Percentiles rank a stretch among this genome's conserved stretches.
Evolutionary conservation across 331 rosid genomes (phyloP).

Genomic region (Arachis monticola): DNA sequence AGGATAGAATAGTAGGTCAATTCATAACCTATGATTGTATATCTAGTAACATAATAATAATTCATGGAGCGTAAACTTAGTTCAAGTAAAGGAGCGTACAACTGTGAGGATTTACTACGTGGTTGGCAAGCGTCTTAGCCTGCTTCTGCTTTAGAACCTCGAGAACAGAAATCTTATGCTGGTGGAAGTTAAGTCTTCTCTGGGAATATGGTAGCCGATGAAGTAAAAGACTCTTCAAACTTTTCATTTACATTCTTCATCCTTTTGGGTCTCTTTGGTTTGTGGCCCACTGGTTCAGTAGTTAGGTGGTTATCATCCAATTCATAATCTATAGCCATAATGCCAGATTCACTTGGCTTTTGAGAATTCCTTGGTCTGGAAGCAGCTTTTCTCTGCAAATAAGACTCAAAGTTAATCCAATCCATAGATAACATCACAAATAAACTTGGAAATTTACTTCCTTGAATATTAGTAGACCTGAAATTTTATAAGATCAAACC

Average conservation of each 20-base stretch:
- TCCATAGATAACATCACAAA: not conserved
- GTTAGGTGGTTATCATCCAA: constrained; percentile 50
- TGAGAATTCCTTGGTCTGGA: constrained; percentile 51
- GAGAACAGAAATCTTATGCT: constrained; percentile 35
- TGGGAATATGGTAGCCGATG: constrained; percentile 33
- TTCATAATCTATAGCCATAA: constrained; percentile 44
- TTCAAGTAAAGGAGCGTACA: not conserved
- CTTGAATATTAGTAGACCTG: constrained; percentile 4
- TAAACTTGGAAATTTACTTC: constrained; percentile 12
- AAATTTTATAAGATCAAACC: constrained; percentile 5
- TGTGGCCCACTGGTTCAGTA: constrained; percentile 48
- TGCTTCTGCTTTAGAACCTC: constrained; percentile 44
- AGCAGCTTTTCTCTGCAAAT: constrained; percentile 67
- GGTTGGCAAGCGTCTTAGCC: constrained; percentile 17
- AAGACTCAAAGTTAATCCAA: constrained; percentile 32
- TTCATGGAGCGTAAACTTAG: too few species aligned
- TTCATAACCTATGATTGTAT: too few species aligned
- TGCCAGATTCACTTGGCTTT: constrained; percentile 45
- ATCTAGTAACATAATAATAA: too few species aligned
- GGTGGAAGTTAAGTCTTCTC: constrained; percentile 51
- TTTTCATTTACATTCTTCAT: constrained; percentile 62
- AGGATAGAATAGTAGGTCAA: too few species aligned
- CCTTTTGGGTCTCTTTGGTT: constrained; percentile 70
- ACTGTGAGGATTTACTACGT: constrained; percentile 21
- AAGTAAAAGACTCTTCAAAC: constrained; percentile 43